These are phyloP conservation scores for Suillus tomentosus DNA, from an alignment of 768 basidiomycete genomes.

Conservation along the genomic window DNA sequence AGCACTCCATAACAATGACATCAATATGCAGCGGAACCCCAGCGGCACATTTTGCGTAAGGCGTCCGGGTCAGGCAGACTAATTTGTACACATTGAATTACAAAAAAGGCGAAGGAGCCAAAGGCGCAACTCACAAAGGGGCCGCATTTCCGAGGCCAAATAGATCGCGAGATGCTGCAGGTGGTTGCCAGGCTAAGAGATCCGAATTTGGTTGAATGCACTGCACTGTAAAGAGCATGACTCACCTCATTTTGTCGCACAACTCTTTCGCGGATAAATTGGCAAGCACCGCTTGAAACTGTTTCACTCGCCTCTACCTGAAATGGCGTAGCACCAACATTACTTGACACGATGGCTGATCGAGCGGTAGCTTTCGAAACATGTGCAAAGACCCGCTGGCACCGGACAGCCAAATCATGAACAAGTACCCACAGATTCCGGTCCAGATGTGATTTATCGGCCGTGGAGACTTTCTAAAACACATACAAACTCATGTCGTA, in stretches of 20 bases:
- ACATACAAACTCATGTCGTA: slow-evolving; percentile 31
- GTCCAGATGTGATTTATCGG: slow-evolving; percentile 59
- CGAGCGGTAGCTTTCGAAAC: slow-evolving; percentile 66
- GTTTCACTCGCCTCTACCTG: slow-evolving; percentile 35
- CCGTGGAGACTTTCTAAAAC: slow-evolving; percentile 47
- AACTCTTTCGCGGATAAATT: slow-evolving; percentile 57
- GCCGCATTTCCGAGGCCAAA: slow-evolving; percentile 41
- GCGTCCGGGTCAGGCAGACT: slow-evolving; percentile 62
- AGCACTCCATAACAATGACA: slow-evolving; percentile 55
- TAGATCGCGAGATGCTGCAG: slow-evolving; percentile 56
- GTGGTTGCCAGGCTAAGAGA: slow-evolving; percentile 43
- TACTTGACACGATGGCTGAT: slow-evolving; percentile 47
- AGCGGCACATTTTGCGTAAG: slow-evolving; percentile 44
- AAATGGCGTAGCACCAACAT: slow-evolving; percentile 31
- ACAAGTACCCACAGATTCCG: slow-evolving; percentile 69
- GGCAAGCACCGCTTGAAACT: slow-evolving; percentile 33
- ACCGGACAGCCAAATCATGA: slow-evolving; percentile 59
- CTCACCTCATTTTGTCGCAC: slow-evolving; percentile 53
- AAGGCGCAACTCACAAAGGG: slow-evolving; percentile 46
- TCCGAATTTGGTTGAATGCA: slow-evolving; percentile 31
- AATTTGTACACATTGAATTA: slow-evolving; percentile 38
- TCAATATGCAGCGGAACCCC: slow-evolving; percentile 43
- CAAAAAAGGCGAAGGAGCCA: slow-evolving; percentile 23
- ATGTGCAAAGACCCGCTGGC: slow-evolving; percentile 61
- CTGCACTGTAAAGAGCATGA: slow-evolving; percentile 26